Base-by-base conservation (phyloP, 345 rosid species). In the Populus deltoides region DNA sequence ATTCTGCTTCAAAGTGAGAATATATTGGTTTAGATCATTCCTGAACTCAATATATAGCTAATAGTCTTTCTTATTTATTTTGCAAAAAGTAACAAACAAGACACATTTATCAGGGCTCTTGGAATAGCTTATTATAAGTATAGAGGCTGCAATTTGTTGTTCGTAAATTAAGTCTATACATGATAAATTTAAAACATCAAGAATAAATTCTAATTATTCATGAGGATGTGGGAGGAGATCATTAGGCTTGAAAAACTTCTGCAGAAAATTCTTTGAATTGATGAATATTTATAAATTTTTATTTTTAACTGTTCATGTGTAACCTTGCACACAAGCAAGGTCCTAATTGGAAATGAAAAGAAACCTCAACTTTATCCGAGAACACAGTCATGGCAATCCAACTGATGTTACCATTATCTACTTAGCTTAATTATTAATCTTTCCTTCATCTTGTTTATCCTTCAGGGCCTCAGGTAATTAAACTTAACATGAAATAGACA, bases 321-420 rank as follows among this genome's bases (percentile, higher is more conserved):
- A 59, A 51, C 76, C 76, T 59, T 73, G 24, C 68, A 59, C 53
- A 72, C 75, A 72, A 22, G 75, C 45, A 55, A 55, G n/a, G 45
- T 55, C 47, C 29, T 35, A 18, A 36, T 55, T 72, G 33, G 49
- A 72, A 72, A 55, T 33, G 38, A 55, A 72, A 18, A 55, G 18
- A 72, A 72, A 69, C 6, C 55, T n/a, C 20, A 68, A 38, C 49
- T n/a, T 6, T 69, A 69, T 69, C 53, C 27, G 49, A 27, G 22
- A 7, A 25, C 31, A 71, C 35, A 71, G 41, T 55, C 31, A 72
- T 51, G 31, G 31, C 66, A 29, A 55, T 72, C 75, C 18, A 6
- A 25, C 53, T 51, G 74, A 71, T 71, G 63, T 71, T 71, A 71
- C 74, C 43, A 33, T 72, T 72, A 55, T 72, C 75, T 72, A 55